Conservation (phyloP, 164 flowering plant species). For the Protea cynaroides region DNA sequence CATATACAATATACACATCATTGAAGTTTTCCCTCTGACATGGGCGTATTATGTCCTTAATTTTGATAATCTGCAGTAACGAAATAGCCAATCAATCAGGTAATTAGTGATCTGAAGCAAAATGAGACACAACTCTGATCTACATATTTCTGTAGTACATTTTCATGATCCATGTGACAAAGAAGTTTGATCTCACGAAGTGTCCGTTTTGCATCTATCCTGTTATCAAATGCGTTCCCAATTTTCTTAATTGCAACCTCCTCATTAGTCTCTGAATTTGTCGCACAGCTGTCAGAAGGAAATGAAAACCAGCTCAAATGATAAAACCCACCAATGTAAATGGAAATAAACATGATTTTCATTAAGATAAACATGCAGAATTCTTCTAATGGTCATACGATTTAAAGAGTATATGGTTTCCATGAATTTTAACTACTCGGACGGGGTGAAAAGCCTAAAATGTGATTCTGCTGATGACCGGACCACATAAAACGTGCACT, state of each 20-base stretch:
- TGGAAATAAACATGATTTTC: too few species aligned
- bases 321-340: not conserved
- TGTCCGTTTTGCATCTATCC: constrained; percentile 75
- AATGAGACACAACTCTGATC: not conserved
- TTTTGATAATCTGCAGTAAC: constrained; percentile 53
- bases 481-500: too few species aligned
- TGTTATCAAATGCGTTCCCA: constrained; percentile 72
- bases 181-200: constrained; percentile 80
- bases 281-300: constrained; percentile 43
- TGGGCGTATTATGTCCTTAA: constrained; percentile 80
- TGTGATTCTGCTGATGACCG: too few species aligned
- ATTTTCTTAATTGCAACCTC: constrained; percentile 78
- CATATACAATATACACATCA: constrained; percentile 84
- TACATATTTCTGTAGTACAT: constrained; percentile 30
- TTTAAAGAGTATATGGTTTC: too few species aligned
- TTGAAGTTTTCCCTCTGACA: constrained; percentile 55
- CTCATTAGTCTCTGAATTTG: constrained; percentile 64
- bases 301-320: not conserved
- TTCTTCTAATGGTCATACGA: too few species aligned
- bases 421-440: too few species aligned
- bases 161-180: constrained; percentile 72
- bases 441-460: too few species aligned
- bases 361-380: too few species aligned
- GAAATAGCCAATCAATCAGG: constrained; percentile 4
- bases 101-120: not conserved